Evolutionary conservation across 176 grass and related monocot species (phyloP), one percentile per base, ranked within the genome.

Genomic region (Ananas comosus): DNA sequence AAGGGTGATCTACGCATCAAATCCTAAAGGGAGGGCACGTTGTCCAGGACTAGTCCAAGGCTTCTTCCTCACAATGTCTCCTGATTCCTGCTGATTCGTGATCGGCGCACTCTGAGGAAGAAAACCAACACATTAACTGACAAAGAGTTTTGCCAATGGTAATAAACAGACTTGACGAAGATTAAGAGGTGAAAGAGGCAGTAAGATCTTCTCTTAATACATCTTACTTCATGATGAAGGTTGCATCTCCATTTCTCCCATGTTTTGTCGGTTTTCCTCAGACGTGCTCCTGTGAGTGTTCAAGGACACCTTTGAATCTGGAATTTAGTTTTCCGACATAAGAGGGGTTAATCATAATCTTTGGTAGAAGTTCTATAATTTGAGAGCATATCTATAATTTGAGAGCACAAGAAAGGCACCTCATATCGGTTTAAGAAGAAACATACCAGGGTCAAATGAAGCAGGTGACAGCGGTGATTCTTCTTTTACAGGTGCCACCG

Each of bases 371-470:
- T 10, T 24, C 56, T 51, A 61, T 47, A 53, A 13, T 48, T 76
- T 51, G 9, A 59, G 42, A 68, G 29, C 1, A 64, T 58, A 74
- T 23, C 56, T 51, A 61, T 47, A 53, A 13, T 48, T 76, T 51
- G 9, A 59, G 42, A 68, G 29, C 1, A 64, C 50, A 74, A 6
- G 47, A 12, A 49, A 16, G 52, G 19, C 59, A 70, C 17, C 67
- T 65, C 70, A 76, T 10, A 58, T 42, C 53, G 25, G 58, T 70
- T 59, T 3, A 61, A 72, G 23, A 8, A 63, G 22, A 48, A 61
- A 68, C 53, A 74, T 80, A 91, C 85, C 82, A 73, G 76, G 76
- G 75, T 80, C 66, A 65, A 47, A 23, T 47, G 63, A 50, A 53
- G 65, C 47, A 9, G 70, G 76, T 48, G 79, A 80, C 51, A 47